Evolutionary conservation across 1,284 basidiomycete genomes (phyloP), one percentile per base, ranked within the genome.

Genomic region (Puccinia brachypodii): DNA sequence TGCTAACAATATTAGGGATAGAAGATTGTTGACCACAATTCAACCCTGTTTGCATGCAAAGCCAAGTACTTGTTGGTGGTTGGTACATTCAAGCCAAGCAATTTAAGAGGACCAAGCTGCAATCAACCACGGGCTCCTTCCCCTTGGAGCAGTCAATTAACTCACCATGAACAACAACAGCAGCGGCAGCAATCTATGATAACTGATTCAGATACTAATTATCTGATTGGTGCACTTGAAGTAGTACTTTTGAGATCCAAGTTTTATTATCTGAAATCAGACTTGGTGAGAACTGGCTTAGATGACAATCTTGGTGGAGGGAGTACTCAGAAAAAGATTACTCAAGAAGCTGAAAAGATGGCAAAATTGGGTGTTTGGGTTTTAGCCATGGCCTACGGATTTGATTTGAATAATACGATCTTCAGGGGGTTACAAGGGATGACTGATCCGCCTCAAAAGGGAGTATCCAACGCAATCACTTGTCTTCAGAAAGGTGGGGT

Each of bases 391-490:
- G 96, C 95, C 0, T 95, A 92, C 83, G 94, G 94, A 0, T 88
- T 87, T 22, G 83, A 86, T 25, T 84, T 86, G 22, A 87, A 88
- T 40, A 91, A 91, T 83, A 89, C 98, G 28, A 90, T 96, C 0
- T 98, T 99, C 86, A 92, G 91, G 3, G 96, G 96, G 0, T 94
- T 97, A 87, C 92, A 94, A 86, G 95, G 94, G 2, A 98, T 98
- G 95, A 89, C 93, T 82, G 96, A 98, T 86, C 96, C 96, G 2
- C 96, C 96, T 0, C 89, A 96, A 64, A 92, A 92, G 84, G 96
- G 95, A 33, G 95, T 98, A n/a, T 92, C 92, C 1, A 93, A 95
- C 84, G 92, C 96, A 11, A 92, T 98, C 83, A 89, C 89, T 40
- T 88, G 92, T 33, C 88, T 98, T 36, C 93, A 95, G 85, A 88